Evolutionary conservation across 2,329 filamentous ascomycete genomes (phyloP), one percentile per base, ranked within the genome.

Genomic region (Beauveria sp.): DNA sequence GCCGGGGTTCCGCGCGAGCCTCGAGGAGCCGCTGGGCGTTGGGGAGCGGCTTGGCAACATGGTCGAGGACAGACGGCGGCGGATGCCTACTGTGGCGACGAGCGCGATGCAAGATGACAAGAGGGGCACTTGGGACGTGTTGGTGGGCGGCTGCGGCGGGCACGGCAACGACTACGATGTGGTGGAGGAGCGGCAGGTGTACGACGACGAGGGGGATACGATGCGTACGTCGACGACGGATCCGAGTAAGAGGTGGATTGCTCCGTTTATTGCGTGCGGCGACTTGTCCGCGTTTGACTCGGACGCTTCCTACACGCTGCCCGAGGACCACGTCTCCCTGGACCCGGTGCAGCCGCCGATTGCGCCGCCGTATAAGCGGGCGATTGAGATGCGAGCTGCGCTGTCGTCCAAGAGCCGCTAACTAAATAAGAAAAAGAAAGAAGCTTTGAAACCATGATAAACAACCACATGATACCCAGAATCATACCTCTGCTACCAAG

Each of bases 291-390:
- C 91, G 12, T 99, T 93, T 77, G 95, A 99, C 77, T 92, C 93
- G 0, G 95, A 99, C 79, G 93, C 95, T 4, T 95, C 93, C 5
- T 97, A 98, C 75, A 85, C 89, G 67, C 80, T 99, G 20, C 93
- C 95, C 0, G 89, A 93, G 64, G 89, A 92, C 66, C 85, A 96
- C 70, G 84, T 96, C 58, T 93, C 89, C 67, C 82, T 98, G 54
- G 92, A 97, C 72, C 95, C 95, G 0, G 85, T 99, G 38, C 95
- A 98, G 73, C 93, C 93, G 31, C 95, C 95, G 0, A 99, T 95
- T 42, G 95, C 95, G 10, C 95, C 95, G 14, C 95, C 95, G 0
- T 99, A 99, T 72, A 96, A 93, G 74, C 85, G 88, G 61, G 95
- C 95, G 14, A 77, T 99, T 64, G 93, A 98, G 74, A 83, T 95